phyloP scores from a whole-genome alignment of 192 early-diverging fungal species.

The Mortierella claussenii region DNA sequence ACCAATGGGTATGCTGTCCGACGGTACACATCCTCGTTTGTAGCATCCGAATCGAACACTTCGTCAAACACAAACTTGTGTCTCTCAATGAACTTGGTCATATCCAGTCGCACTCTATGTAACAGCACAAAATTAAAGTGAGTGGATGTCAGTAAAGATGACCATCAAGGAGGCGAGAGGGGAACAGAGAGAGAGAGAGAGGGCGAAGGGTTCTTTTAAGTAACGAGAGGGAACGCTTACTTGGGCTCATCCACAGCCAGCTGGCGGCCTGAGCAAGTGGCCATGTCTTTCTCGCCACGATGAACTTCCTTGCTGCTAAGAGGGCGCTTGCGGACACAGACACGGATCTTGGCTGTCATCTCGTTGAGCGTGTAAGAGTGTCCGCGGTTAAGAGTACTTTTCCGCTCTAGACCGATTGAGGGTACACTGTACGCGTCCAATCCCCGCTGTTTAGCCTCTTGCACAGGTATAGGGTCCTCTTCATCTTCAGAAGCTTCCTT shows the following conservation, averaged over 20 bases:
- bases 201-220: too few relatives aligned
- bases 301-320: slow-evolving; percentile 89
- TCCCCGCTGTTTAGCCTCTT: slow-evolving; percentile 43
- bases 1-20: slow-evolving; percentile 95
- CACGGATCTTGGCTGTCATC: slow-evolving; percentile 89
- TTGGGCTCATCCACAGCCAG: slow-evolving; percentile 95
- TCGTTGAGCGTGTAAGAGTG: slow-evolving; percentile 48
- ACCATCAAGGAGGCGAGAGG: too few relatives aligned
- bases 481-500: slow-evolving; percentile 56
- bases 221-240: slow-evolving; percentile 57
- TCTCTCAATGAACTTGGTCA: slow-evolving; percentile 95
- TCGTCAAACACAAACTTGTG: slow-evolving; percentile 97
- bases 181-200: too few relatives aligned
- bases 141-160: too few relatives aligned
- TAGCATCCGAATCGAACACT: slow-evolving; percentile 85
- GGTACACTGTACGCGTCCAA: slow-evolving; percentile 86
- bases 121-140: not conserved
- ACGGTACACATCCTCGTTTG: slow-evolving; percentile 89
- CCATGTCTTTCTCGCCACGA: slow-evolving; percentile 88
- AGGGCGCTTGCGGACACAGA: slow-evolving; percentile 96
- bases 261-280: slow-evolving; percentile 69
- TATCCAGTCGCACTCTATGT: slow-evolving; percentile 87
- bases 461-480: slow-evolving; percentile 44
- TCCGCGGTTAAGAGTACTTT: slow-evolving; percentile 33
- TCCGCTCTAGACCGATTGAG: slow-evolving; percentile 24